phyloP scores from a whole-genome alignment of 805 yeast species.

The Candida ulmi region DNA sequence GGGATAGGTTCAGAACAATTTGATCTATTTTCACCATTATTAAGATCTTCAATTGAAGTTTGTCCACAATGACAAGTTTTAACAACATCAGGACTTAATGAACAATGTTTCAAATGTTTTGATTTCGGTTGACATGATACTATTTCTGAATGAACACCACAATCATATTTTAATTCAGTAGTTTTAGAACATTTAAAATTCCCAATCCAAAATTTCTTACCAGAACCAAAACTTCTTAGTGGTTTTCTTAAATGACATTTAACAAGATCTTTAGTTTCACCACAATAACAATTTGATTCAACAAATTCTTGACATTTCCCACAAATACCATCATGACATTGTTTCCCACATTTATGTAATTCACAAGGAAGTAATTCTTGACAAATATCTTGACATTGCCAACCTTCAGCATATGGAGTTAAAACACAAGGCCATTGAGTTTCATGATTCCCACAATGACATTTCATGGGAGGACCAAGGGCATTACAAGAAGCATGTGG shows the following conservation, averaged over 20 bases:
- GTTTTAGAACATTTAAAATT: slow-evolving; percentile 39
- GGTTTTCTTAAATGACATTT: slow-evolving; percentile 41
- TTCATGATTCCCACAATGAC: slow-evolving; percentile 67
- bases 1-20: slow-evolving; percentile 78
- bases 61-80: slow-evolving; percentile 80
- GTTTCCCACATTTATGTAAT: slow-evolving; percentile 53
- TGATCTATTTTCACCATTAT: slow-evolving; percentile 32
- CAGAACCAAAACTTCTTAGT: slow-evolving; percentile 22
- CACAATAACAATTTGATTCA: slow-evolving; percentile 68
- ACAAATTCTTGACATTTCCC: slow-evolving; percentile 58
- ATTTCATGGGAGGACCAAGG: slow-evolving; percentile 61
- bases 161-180: slow-evolving; percentile 48
- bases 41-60: slow-evolving; percentile 35
- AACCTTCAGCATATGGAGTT: slow-evolving; percentile 62
- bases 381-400: slow-evolving; percentile 64
- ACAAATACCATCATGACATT: slow-evolving; percentile 81
- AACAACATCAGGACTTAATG: slow-evolving; percentile 52
- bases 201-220: slow-evolving; percentile 42
- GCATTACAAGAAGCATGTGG: slow-evolving; percentile 81
- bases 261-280: slow-evolving; percentile 39
- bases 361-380: slow-evolving; percentile 63
- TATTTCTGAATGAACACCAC: slow-evolving; percentile 61
- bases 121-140: slow-evolving; percentile 29
- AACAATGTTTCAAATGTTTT: slow-evolving; percentile 42
- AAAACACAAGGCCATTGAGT: slow-evolving; percentile 68